phyloP scores from a whole-genome alignment of 208 protist species.

The Leptomonas seymouri region DNA sequence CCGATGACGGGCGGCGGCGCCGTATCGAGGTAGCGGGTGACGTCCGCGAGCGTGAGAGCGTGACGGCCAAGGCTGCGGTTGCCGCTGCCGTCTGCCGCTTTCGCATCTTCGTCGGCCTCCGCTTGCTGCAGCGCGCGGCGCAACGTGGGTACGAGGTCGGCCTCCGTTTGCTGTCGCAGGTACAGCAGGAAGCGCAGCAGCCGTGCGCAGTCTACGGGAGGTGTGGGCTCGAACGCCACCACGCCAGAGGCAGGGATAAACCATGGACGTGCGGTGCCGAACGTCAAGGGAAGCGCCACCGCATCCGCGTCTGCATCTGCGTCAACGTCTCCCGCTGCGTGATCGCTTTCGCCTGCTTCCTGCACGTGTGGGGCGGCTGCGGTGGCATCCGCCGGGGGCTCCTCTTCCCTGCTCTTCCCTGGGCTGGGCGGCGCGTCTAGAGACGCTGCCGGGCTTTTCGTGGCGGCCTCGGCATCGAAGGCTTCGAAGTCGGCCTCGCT shows the following conservation, averaged over 20 bases:
- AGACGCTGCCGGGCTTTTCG: not conserved
- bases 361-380: not conserved
- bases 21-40: slow-evolving; percentile 65
- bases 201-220: slow-evolving; percentile 45
- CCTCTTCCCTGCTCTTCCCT: not conserved
- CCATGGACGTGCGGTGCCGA: slow-evolving; percentile 44
- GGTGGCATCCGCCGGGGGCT: not conserved
- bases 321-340: not conserved
- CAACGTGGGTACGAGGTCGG: slow-evolving; percentile 40
- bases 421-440: not conserved
- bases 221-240: slow-evolving; percentile 50
- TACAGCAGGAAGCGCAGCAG: slow-evolving; percentile 65
- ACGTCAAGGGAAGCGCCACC: slow-evolving; percentile 4
- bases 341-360: slow-evolving; percentile 18
- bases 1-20: slow-evolving; percentile 72
- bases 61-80: not conserved
- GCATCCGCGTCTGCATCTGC: not conserved
- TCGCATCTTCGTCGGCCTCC: slow-evolving; percentile 5
- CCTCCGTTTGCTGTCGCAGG: slow-evolving; percentile 57
- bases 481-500: slow-evolving; percentile 14
- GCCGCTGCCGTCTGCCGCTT: not conserved
- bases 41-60: slow-evolving; percentile 52
- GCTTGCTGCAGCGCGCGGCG: slow-evolving; percentile 28
- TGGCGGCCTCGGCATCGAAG: slow-evolving; percentile 28
- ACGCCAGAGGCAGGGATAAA: slow-evolving; percentile 58